Conservation (phyloP, 1,284 basidiomycete species). For the Sutorius eximius region DNA sequence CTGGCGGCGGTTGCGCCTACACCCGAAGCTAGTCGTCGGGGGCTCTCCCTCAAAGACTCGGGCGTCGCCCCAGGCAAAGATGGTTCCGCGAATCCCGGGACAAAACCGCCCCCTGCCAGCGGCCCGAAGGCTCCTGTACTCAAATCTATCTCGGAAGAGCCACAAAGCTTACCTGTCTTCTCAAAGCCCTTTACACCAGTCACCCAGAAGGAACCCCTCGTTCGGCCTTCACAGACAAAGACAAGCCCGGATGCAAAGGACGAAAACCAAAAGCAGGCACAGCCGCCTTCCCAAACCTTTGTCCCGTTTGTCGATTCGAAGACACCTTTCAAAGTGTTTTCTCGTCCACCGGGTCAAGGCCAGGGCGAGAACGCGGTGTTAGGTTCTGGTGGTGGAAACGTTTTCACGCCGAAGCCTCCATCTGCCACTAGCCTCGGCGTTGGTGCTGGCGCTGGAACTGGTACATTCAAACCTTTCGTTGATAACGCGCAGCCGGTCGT, state of each 20-base stretch:
- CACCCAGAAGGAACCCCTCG: conserved; percentile 39
- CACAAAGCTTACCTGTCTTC: conserved; percentile 44
- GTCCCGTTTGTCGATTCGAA: conserved; percentile 53
- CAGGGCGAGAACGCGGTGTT: conserved; percentile 39
- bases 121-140: conserved; percentile 34
- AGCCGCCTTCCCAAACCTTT: conserved; percentile 37
- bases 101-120: conserved; percentile 18
- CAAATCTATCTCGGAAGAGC: conserved; percentile 31
- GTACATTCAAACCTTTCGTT: conserved; percentile 48
- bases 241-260: conserved; percentile 19
- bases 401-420: conserved; percentile 48
- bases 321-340: conserved; percentile 72
- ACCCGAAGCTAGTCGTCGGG: conserved; percentile 37
- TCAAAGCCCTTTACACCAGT: conserved; percentile 64
- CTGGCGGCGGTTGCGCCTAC: conserved; percentile 25
- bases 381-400: conserved; percentile 20
- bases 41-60: conserved; percentile 40
- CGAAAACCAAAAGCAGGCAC: conserved; percentile 18
- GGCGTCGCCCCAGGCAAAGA: conserved; percentile 30
- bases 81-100: conserved; percentile 2
- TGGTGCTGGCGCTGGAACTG: conserved; percentile 3
- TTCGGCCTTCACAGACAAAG: conserved; percentile 26
- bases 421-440: conserved; percentile 8
- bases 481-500: conserved; percentile 39
- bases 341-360: conserved; percentile 49